A percentile compares a stretch with the other conserved stretches of the same genome.
Evolutionary conservation across 257 asterid genomes (phyloP).

Genomic region (Penstemon davidsonii): DNA sequence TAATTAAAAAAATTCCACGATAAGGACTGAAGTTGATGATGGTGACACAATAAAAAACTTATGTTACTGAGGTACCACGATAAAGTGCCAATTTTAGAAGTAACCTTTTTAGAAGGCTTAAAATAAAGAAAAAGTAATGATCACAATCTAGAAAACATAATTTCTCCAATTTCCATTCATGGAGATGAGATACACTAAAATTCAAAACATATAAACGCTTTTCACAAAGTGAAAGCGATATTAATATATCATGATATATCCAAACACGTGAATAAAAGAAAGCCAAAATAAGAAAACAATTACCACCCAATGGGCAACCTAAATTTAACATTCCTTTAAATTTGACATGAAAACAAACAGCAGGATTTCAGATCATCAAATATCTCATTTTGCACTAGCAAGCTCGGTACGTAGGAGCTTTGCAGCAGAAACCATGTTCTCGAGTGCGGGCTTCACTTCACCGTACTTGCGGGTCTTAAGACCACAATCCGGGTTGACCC

Average conservation of each 20-base stretch:
- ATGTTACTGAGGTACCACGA: too few species aligned
- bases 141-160: not conserved
- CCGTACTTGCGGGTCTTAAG: slow-evolving; percentile 91
- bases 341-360: slow-evolving; percentile 2
- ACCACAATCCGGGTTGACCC: slow-evolving; percentile 99
- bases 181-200: slow-evolving; percentile 9
- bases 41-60: too few species aligned
- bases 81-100: too few species aligned
- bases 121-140: not conserved
- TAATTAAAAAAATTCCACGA: too few species aligned
- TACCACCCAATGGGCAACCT: slow-evolving; percentile 22
- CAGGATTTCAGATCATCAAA: not conserved
- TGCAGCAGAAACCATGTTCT: slow-evolving; percentile 81
- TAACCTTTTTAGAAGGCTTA: too few species aligned
- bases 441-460: slow-evolving; percentile 92
- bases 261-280: not conserved
- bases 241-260: slow-evolving; percentile 4
- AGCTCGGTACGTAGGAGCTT: slow-evolving; percentile 76
- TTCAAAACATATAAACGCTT: not conserved
- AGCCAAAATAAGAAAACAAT: not conserved
- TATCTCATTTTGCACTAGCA: slow-evolving; percentile 57
- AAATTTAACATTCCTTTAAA: slow-evolving; percentile 19
- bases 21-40: too few species aligned
- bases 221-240: not conserved
- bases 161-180: slow-evolving; percentile 14